phyloP scores from a whole-genome alignment of 495 filamentous ascomycete species.

The Cetradonia linearis region DNA sequence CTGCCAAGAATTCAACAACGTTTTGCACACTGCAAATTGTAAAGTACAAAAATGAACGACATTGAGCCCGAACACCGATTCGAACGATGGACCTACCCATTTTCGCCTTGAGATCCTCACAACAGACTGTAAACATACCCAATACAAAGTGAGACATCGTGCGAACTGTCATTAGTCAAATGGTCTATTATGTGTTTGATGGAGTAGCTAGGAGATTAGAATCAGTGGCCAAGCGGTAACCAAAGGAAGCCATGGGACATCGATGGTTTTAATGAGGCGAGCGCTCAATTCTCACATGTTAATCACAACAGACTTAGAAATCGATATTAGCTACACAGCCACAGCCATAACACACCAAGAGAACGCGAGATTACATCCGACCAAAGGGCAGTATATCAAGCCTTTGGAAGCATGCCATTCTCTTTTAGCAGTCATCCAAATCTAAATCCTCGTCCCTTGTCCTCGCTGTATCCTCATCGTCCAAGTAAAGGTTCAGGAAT shows the following conservation, averaged over 20 bases:
- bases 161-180: too few species aligned
- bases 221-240: background rate
- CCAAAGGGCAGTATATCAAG: background rate
- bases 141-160: too few species aligned
- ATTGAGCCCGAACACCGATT: slow-evolving; percentile 16
- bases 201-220: too few species aligned
- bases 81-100: slow-evolving; percentile 18
- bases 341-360: background rate
- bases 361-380: background rate
- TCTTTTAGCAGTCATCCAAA: background rate
- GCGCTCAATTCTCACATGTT: background rate
- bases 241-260: background rate
- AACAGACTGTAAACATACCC: too few species aligned
- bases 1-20: too few species aligned
- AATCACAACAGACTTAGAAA: background rate
- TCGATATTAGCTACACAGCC: background rate
- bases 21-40: too few species aligned
- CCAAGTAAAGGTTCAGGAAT: background rate
- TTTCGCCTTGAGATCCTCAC: too few species aligned
- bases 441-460: too few species aligned
- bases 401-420: background rate
- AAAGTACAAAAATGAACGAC: background rate
- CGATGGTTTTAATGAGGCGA: background rate
- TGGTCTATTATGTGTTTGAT: too few species aligned
- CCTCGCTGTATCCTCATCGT: background rate